phyloP scores from a whole-genome alignment of 306 rosid genomes.

The Crataegus laevigata region DNA sequence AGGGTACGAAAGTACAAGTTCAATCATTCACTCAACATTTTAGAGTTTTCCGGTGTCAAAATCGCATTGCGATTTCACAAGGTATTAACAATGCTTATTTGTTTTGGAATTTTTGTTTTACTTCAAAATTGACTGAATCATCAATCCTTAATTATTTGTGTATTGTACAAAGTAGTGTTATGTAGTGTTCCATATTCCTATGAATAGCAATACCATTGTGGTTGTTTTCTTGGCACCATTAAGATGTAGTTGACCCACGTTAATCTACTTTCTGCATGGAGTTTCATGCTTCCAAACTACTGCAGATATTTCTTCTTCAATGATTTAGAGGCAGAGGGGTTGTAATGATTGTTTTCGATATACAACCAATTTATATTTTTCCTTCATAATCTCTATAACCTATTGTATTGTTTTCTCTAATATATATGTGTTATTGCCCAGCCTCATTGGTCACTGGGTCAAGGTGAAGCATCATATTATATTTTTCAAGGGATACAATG shows the following conservation, averaged over 20 bases:
- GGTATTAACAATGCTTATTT: no score
- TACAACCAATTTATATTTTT: not conserved
- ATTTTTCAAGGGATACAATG: slow-evolving; percentile 71
- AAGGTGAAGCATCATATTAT: slow-evolving; percentile 67
- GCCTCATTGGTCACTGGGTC: slow-evolving; percentile 65
- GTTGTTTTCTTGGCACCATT: not conserved
- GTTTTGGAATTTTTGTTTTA: no score
- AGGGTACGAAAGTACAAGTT: no score
- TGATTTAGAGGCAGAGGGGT: not conserved
- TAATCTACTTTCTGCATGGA: not conserved
- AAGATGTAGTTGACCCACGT: not conserved
- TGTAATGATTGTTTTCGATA: not conserved
- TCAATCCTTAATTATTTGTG: no score
- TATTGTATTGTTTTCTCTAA: not conserved
- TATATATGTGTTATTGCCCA: slow-evolving; percentile 19
- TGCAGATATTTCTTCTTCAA: not conserved
- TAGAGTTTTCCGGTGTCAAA: no score
- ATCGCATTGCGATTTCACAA: no score
- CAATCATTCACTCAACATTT: no score
- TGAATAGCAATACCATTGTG: not conserved
- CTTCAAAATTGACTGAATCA: no score
- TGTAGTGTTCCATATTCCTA: not conserved
- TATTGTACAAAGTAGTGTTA: no score
- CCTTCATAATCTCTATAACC: not conserved
- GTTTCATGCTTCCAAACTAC: not conserved